Evolutionary conservation across 306 rosid genomes (phyloP).

Genomic region (Quercus ilex): DNA sequence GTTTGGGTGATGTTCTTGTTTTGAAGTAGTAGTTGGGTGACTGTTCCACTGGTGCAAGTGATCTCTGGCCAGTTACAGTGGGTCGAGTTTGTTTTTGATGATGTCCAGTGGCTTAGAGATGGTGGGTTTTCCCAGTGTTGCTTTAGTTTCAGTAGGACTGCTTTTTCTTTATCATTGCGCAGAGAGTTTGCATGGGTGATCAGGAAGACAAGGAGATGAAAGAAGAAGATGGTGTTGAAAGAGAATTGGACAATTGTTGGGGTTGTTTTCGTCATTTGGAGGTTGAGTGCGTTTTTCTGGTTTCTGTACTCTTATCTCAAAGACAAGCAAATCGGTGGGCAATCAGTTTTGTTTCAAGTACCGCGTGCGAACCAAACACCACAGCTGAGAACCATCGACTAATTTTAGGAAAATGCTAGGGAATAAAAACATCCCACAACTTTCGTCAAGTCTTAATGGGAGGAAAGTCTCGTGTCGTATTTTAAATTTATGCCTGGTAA

Average conservation of each 20-base stretch:
- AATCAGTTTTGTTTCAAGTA: too few relatives aligned
- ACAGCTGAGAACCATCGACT: too few relatives aligned
- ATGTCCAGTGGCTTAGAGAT: conserved; percentile 40
- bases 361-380: too few relatives aligned
- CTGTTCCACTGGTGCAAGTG: conserved; percentile 41
- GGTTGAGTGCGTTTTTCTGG: conserved; percentile 2
- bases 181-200: conserved; percentile 34
- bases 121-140: conserved; percentile 37
- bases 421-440: too few relatives aligned
- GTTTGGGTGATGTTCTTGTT: conserved; percentile 13
- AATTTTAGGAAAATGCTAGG: too few relatives aligned
- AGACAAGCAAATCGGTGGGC: too few relatives aligned
- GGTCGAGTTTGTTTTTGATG: conserved; percentile 26
- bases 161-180: conserved; percentile 44
- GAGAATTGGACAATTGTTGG: conserved; percentile 1
- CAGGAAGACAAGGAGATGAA: background rate
- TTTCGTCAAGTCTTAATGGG: too few relatives aligned
- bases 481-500: too few relatives aligned
- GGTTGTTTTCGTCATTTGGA: conserved; percentile 22
- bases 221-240: conserved; percentile 13
- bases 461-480: too few relatives aligned
- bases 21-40: conserved; percentile 27
- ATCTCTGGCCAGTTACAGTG: conserved; percentile 61
- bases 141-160: conserved; percentile 39
- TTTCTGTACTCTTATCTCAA: background rate